Base-by-base conservation (phyloP, 768 basidiomycete genomes). In the Boletus rubroflammeus region DNA sequence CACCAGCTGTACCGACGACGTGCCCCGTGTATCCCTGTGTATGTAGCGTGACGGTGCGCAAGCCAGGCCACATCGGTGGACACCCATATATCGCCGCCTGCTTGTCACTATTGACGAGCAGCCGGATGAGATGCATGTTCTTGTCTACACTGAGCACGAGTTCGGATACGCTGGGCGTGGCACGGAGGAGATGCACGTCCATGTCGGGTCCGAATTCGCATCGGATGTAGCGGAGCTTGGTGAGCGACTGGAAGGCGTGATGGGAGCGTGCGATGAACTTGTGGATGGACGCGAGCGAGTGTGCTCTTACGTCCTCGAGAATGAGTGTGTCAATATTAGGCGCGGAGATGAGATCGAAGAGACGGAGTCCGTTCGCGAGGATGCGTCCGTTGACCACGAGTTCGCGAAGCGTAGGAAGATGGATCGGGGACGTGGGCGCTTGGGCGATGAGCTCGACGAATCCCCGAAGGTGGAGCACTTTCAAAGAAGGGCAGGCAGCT, bases 81-180 rank as follows among this genome's bases (percentile, higher is more conserved):
- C 63, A 66, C 0, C 62, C 66, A 9, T 60, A 54, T 47, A 70
- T 66, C 10, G 54, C 54, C 15, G 70, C 70, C 26, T 70, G 69
- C 43, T 72, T 70, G 48, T 72, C 70, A 35, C 70, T 70, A 9
- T 70, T 70, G 47, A 70, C 60, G 23, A 70, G 70, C 50, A 70
- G 50, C 44, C 70, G 64, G 0, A 70, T 28, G 38, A 70, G 61
- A 17, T 62, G 68, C 56, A 70, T 62, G 38, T 69, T 46, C 46
- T 60, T 64, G 47, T 68, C 66, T 29, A 70, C 66, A 44, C 65
- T 67, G 13, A 70, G 47, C 31, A 71, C 64, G 34, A 75, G 63
- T 17, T 72, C 63, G 1, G 62, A 62, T 29, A 75, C 52, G 28
- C 58, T 43, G 11, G 74, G 72, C 6, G 73, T 65, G 6, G 67